These are phyloP conservation scores for Globisporangium carolinianum DNA, from an alignment of 352 stramenopile genomes.

Conservation along the genomic window DNA sequence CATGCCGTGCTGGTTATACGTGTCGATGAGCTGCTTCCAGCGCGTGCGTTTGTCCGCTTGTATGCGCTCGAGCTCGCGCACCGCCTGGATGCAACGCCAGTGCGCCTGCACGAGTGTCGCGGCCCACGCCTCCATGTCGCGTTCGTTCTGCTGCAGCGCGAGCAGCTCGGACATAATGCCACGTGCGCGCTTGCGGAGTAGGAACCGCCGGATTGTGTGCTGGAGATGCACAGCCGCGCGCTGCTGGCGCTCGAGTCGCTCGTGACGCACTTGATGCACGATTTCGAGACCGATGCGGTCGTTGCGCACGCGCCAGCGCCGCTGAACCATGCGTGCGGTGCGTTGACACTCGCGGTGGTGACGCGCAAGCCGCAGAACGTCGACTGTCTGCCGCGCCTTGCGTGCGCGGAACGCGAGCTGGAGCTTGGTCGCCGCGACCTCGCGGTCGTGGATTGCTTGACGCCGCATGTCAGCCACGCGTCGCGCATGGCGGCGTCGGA, in stretches of 20 bases:
- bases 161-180: constrained; percentile 43
- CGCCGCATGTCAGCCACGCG: constrained; percentile 22
- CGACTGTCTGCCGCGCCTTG: constrained; percentile 30
- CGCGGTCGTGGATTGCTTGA: constrained; percentile 18
- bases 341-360: constrained; percentile 28
- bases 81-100: constrained; percentile 44
- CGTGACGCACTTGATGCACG: constrained; percentile 26
- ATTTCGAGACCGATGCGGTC: constrained; percentile 39
- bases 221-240: constrained; percentile 41
- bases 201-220: constrained; percentile 28
- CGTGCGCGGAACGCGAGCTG: constrained; percentile 51
- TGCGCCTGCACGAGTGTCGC: constrained; percentile 63
- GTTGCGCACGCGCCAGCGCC: constrained; percentile 38
- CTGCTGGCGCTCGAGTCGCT: constrained; percentile 19
- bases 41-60: constrained; percentile 40
- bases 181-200: constrained; percentile 36
- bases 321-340: constrained; percentile 37
- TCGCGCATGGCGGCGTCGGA: constrained; percentile 32
- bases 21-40: constrained; percentile 92
- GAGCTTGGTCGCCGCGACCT: constrained; percentile 49
- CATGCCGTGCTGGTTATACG: constrained; percentile 61
- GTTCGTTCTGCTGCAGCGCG: constrained; percentile 24
- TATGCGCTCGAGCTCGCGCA: constrained; percentile 21
- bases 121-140: constrained; percentile 65
- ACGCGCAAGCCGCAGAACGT: constrained; percentile 33